A percentile compares a stretch with the other conserved stretches of the same genome.
Conservation (phyloP, 2,329 filamentous ascomycete species). For the Seiridium unicorne region DNA sequence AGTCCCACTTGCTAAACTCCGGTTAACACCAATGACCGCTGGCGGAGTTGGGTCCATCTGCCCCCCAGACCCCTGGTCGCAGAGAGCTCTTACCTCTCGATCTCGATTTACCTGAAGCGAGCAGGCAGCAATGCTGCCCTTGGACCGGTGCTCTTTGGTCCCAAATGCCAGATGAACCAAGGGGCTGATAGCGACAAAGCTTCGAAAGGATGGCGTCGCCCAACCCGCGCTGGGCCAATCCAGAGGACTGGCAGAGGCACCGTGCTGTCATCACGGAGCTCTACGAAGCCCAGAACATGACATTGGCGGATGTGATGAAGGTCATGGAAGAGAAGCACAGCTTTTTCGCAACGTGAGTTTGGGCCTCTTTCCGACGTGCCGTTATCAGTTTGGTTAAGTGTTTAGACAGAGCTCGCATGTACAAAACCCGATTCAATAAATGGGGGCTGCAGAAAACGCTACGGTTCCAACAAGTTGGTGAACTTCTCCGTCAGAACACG, state of each 20-base stretch:
- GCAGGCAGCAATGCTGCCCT: too few species aligned
- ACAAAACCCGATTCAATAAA: slow-evolving; percentile 3
- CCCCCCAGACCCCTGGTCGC: neutral
- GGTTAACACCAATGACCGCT: neutral
- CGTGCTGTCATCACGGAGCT: neutral
- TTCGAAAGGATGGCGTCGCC: neutral
- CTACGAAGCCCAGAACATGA: neutral
- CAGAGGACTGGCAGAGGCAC: neutral
- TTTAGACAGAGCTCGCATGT: neutral
- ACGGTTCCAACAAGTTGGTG: neutral
- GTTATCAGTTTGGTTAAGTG: neutral
- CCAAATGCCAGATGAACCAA: too few species aligned
- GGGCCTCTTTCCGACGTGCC: neutral
- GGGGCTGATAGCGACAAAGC: too few species aligned
- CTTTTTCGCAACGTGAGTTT: slow-evolving; percentile 1
- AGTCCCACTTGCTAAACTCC: neutral
- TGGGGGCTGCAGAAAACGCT: slow-evolving; percentile 2
- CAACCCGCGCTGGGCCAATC: neutral
- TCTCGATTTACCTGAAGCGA: too few species aligned
- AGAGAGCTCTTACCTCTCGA: too few species aligned
- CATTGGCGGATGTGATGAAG: neutral
- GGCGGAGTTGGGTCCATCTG: neutral
- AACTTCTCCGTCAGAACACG: slow-evolving; percentile 3
- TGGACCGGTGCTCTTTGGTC: too few species aligned
- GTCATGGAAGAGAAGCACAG: neutral